Percentiles rank a stretch among this genome's conserved stretches.
Conservation (phyloP, 305 asterid species). For the Fraxinus sp. region DNA sequence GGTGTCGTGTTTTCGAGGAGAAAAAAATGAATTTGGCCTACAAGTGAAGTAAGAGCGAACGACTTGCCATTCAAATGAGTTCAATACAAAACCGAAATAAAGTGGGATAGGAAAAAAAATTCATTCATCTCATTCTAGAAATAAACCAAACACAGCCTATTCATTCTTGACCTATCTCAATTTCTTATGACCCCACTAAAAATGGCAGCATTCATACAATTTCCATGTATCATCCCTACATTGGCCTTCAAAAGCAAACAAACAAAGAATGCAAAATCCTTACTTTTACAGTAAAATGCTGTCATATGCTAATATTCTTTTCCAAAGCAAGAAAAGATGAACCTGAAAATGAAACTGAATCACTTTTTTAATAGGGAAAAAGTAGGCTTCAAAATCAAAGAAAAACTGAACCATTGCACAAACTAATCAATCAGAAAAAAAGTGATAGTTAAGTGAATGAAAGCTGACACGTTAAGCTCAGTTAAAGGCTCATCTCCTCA, state of each 20-base stretch:
- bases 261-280: conserved; percentile 25
- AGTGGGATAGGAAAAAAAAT: not conserved
- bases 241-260: not conserved
- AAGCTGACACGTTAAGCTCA: conserved; percentile 23
- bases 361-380: not conserved
- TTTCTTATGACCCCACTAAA: conserved; percentile 22
- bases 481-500: conserved; percentile 22
- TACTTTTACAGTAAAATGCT: conserved; percentile 40
- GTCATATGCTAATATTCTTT: conserved; percentile 46
- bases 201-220: conserved; percentile 24
- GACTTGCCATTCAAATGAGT: not conserved
- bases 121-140: not conserved
- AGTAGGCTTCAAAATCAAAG: conserved; percentile 34
- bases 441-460: conserved; percentile 34
- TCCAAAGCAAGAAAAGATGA: conserved; percentile 49
- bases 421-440: conserved; percentile 30
- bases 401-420: conserved; percentile 21
- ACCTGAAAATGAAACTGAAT: conserved; percentile 35
- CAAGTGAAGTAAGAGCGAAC: not conserved
- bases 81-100: not conserved
- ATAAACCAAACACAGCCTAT: not conserved
- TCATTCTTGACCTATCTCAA: conserved; percentile 6
- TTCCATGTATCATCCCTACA: not conserved
- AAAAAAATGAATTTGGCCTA: not conserved
- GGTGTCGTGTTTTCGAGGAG: not conserved